phyloP scores from a whole-genome alignment of 2,329 filamentous ascomycete species.

The Proliferodiscus dingleyae region DNA sequence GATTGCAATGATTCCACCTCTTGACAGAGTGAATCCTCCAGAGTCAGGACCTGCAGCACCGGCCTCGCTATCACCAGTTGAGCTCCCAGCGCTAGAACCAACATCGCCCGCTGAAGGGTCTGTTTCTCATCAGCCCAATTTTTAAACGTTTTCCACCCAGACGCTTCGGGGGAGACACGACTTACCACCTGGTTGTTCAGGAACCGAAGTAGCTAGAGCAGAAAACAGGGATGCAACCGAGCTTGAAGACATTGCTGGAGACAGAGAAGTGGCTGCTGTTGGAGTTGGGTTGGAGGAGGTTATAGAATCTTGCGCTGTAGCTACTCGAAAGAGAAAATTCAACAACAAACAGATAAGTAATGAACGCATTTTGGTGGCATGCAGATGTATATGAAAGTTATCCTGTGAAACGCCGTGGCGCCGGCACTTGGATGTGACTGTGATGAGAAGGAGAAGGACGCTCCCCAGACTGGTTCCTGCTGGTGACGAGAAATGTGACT shows the following conservation, averaged over 20 bases:
- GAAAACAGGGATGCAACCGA: constrained; percentile 28
- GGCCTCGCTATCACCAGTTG: constrained; percentile 45
- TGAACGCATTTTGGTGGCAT: constrained; percentile 22
- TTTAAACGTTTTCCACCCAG: neutral
- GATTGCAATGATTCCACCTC: constrained; percentile 67
- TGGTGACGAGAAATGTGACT: constrained; percentile 14
- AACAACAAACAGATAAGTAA: constrained; percentile 23
- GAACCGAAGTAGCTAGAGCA: constrained; percentile 26
- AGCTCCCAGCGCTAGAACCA: constrained; percentile 21
- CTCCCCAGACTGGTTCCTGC: constrained; percentile 12
- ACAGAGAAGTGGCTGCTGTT: constrained; percentile 21
- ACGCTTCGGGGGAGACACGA: neutral
- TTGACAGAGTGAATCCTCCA: constrained; percentile 59
- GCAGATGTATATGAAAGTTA: constrained; percentile 14
- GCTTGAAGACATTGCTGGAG: constrained; percentile 31
- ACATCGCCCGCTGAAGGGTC: constrained; percentile 28
- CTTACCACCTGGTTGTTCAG: constrained; percentile 27
- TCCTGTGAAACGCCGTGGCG: constrained; percentile 11
- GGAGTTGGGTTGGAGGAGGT: constrained; percentile 13
- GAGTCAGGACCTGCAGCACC: constrained; percentile 62
- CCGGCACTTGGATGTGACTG: constrained; percentile 17
- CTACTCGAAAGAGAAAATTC: constrained; percentile 19
- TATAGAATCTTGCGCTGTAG: constrained; percentile 22
- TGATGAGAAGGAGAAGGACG: constrained; percentile 14
- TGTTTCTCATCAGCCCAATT: constrained; percentile 1